Evolutionary conservation across 139 green algal species (phyloP), one percentile per base, ranked within the genome.

Genomic region (Chlorella vulgaris): DNA sequence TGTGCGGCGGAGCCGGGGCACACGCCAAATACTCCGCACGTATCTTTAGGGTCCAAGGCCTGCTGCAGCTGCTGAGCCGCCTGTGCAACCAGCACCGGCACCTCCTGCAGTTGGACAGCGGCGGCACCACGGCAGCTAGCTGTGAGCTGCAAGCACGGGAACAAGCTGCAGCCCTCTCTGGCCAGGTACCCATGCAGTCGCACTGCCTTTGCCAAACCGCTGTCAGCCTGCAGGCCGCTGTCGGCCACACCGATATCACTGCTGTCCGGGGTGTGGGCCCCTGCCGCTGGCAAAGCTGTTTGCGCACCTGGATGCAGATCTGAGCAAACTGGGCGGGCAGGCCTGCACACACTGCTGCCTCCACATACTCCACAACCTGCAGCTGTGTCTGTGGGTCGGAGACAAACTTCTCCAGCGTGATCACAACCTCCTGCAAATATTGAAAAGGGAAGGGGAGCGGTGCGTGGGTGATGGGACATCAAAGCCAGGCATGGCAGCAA

Each of bases 21-120:
- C 24, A 69, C 39, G 6, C 83, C 83, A 35, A 85, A 10, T 7
- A 71, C 4, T 47, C 18, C 38, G 78, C 83, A 87, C 28, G 84
- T 62, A 38, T 69, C 60, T 7, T 42, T 26, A n/a, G 83, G 78
- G 26, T 36, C 22, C 24, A 85, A 31, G 0, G 53, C 29, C 7
- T 70, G 31, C 22, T 67, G 13, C 8, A 85, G 42, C 31, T 31
- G 47, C 18, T 31, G 26, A 5, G 61, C 69, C 7, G 50, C 62
- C 15, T 67, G 40, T 2, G 69, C 63, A n/a, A 85, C 69, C 43
- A 87, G 33, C 53, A 85, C 53, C 4, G 67, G 70, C n/a, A 78
- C 61, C 60, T 87, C 78, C 69, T 81, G 67, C 7, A 38, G 4
- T 8, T 0, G 38, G 29, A 63, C 18, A 28, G 51, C 33, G 68